A percentile compares a stretch with the other conserved stretches of the same genome.
These are phyloP conservation scores for Dryadomyces quercivorus DNA, from an alignment of 2,329 filamentous ascomycete genomes.

Conservation along the genomic window DNA sequence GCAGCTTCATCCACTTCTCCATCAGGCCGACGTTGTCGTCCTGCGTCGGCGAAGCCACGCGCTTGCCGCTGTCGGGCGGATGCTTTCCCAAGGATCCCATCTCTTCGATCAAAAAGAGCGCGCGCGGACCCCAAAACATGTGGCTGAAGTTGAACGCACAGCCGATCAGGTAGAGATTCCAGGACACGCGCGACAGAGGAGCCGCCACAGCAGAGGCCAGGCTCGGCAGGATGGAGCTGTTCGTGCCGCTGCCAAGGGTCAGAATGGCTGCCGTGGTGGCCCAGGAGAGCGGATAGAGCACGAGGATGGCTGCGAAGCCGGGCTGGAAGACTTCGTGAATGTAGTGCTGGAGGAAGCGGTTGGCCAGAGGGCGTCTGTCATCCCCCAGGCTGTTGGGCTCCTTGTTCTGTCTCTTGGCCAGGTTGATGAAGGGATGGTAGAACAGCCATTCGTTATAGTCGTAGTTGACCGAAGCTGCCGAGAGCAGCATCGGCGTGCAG, in stretches of 20 bases:
- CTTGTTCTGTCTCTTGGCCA: not conserved
- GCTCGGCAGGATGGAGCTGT: not conserved
- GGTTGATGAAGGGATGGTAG: not conserved
- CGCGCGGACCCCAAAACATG: not conserved
- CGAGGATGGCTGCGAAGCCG: constrained; percentile 1
- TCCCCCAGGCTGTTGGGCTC: not conserved
- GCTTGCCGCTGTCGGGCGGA: not conserved
- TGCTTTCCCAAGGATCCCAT: not conserved
- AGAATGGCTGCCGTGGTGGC: not conserved
- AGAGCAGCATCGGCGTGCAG: not conserved
- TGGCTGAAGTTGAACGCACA: not conserved
- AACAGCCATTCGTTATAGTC: not conserved
- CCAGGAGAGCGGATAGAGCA: constrained; percentile 3
- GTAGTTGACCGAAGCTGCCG: not conserved
- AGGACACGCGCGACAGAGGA: not conserved
- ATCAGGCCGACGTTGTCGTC: not conserved
- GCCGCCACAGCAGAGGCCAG: not conserved
- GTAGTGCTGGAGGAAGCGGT: constrained; percentile 1
- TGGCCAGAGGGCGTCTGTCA: not conserved
- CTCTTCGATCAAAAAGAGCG: not conserved
- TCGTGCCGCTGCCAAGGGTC: not conserved
- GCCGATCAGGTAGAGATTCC: not conserved
- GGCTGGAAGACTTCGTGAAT: not conserved
- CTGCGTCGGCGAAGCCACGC: not conserved
- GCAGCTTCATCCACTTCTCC: not conserved